Evolutionary conservation across 2,329 filamentous ascomycete species (phyloP).

Genomic region (Ophiocordyceps australis): DNA sequence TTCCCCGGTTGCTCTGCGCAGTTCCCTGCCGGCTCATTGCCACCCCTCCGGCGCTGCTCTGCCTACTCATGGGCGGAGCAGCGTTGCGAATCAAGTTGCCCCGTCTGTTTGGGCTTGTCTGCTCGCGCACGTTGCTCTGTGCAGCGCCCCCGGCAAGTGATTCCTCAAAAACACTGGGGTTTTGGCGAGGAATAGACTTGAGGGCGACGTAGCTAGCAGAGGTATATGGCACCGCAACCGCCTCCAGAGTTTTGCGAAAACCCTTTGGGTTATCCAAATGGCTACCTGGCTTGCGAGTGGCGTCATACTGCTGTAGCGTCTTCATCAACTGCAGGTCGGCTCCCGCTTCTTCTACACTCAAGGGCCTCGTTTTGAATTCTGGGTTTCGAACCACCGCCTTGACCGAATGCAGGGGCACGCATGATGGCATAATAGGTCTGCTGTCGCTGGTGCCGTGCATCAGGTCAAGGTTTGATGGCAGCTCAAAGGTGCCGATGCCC

Average conservation of each 20-base stretch:
- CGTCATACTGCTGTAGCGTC: conserved; percentile 36
- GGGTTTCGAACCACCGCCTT: conserved; percentile 34
- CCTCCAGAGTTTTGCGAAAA: conserved; percentile 35
- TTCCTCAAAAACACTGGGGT: too few species aligned
- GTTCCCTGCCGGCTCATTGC: conserved; percentile 38
- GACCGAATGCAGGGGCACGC: conserved; percentile 37
- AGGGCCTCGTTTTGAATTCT: too few species aligned
- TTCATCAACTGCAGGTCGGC: conserved; percentile 40
- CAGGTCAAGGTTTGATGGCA: conserved; percentile 38
- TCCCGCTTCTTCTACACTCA: conserved; percentile 32
- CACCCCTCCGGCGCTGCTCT: conserved; percentile 34
- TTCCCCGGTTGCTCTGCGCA: conserved; percentile 28
- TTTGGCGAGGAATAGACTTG: too few species aligned
- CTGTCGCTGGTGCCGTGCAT: conserved; percentile 30
- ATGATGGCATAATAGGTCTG: conserved; percentile 37
- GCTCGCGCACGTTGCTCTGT: conserved; percentile 22
- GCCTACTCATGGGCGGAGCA: conserved; percentile 33
- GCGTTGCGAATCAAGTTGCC: conserved; percentile 7
- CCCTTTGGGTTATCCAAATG: conserved; percentile 36
- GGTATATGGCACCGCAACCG: conserved; percentile 28
- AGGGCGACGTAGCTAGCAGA: conserved; percentile 29
- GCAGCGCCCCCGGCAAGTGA: conserved; percentile 27
- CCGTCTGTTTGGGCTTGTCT: conserved; percentile 13
- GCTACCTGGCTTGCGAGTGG: conserved; percentile 30
- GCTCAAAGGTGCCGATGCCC: conserved; percentile 38